Evolutionary conservation across 2,329 filamentous ascomycete species (phyloP).

Genomic region (Penicillium sp.): DNA sequence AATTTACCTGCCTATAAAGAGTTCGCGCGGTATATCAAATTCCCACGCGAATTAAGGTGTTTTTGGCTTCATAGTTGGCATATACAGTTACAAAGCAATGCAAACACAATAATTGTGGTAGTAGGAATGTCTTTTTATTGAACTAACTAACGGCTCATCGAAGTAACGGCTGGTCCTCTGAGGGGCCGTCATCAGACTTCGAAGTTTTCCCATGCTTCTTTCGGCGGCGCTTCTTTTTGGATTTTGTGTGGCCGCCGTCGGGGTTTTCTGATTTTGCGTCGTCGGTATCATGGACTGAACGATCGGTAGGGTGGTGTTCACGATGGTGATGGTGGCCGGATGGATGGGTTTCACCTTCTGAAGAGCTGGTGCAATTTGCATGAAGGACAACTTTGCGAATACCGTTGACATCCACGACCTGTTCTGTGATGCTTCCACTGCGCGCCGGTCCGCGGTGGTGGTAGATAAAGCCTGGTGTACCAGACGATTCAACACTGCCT

Average conservation of each 20-base stretch:
- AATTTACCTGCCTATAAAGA: not conserved
- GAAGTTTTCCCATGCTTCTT: slow-evolving; percentile 19
- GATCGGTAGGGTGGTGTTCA: slow-evolving; percentile 1
- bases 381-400: slow-evolving; percentile 68
- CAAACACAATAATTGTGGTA: not conserved
- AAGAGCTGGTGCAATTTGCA: slow-evolving; percentile 52
- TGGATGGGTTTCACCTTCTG: slow-evolving; percentile 25
- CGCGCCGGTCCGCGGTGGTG: slow-evolving; percentile 47
- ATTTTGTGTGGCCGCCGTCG: not conserved
- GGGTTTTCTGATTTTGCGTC: slow-evolving; percentile 1
- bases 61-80: not conserved
- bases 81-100: too few species aligned
- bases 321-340: slow-evolving; percentile 11
- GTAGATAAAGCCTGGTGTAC: slow-evolving; percentile 23
- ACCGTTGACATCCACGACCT: slow-evolving; percentile 63
- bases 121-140: not conserved
- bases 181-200: slow-evolving; percentile 8
- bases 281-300: not conserved
- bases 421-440: slow-evolving; percentile 71
- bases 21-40: too few species aligned
- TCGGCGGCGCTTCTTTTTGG: slow-evolving; percentile 16
- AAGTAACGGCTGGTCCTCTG: slow-evolving; percentile 20
- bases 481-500: slow-evolving; percentile 20
- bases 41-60: not conserved
- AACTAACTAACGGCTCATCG: not conserved